Evolutionary conservation across 1,284 basidiomycete species (phyloP).

Genomic region (Boletellus deceptivus): DNA sequence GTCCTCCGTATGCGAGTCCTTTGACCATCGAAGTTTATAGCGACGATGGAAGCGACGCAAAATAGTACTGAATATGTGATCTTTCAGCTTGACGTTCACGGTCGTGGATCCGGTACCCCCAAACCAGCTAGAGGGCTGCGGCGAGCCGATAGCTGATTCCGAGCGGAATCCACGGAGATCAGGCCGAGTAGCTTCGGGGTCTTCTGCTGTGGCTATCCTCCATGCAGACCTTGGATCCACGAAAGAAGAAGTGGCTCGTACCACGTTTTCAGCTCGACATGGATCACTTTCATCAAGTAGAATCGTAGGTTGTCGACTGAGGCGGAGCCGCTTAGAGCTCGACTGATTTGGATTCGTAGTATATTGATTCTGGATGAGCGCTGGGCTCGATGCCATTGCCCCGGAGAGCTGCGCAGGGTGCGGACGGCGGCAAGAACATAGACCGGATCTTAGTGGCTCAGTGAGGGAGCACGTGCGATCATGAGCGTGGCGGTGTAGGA

Average conservation of each 20-base stretch:
- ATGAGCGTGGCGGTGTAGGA: constrained; percentile 50
- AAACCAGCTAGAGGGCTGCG: constrained; percentile 52
- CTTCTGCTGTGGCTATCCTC: constrained; percentile 31
- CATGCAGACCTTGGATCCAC: constrained; percentile 22
- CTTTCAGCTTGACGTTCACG: constrained; percentile 90
- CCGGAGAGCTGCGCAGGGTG: constrained; percentile 43
- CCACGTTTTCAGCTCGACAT: constrained; percentile 47
- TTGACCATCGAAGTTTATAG: constrained; percentile 40
- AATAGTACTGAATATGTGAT: constrained; percentile 89
- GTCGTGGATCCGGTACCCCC: constrained; percentile 88
- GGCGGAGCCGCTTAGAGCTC: constrained; percentile 38
- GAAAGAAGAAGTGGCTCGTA: constrained; percentile 13
- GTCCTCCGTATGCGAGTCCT: constrained; percentile 36
- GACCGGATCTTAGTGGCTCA: constrained; percentile 31
- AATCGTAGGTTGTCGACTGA: constrained; percentile 40
- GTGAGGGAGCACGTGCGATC: constrained; percentile 56
- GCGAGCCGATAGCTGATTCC: constrained; percentile 34
- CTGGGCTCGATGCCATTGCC: constrained; percentile 64
- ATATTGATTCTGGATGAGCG: constrained; percentile 42
- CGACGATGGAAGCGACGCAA: constrained; percentile 66
- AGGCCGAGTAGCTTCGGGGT: constrained; percentile 31
- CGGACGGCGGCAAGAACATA: constrained; percentile 33
- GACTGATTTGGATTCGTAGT: constrained; percentile 2
- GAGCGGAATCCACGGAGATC: constrained; percentile 40
- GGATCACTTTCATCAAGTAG: constrained; percentile 40